These are phyloP conservation scores for Globisporangium viniferum DNA, from an alignment of 352 stramenopile genomes.

Conservation along the genomic window DNA sequence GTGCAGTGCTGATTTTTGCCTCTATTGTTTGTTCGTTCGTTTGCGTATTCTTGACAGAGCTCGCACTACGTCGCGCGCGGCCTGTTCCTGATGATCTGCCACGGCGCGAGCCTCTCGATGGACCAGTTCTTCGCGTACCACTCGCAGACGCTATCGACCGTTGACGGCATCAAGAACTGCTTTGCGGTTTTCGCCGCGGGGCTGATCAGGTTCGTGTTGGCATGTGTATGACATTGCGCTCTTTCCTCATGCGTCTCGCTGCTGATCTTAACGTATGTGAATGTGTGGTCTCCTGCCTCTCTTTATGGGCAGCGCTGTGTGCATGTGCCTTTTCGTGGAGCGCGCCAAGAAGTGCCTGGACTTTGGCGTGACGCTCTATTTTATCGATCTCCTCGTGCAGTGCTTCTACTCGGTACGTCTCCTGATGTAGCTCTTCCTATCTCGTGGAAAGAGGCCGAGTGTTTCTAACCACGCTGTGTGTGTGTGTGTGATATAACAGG, in stretches of 20 bases:
- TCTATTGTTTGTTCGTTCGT: not conserved
- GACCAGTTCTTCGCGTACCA: slow-evolving; percentile 87
- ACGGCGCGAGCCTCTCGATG: slow-evolving; percentile 62
- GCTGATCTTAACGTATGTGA: not conserved
- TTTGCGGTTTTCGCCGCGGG: slow-evolving; percentile 61
- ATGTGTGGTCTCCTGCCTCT: not conserved
- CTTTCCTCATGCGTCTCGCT: not conserved
- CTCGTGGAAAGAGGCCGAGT: not conserved
- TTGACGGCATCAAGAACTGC: slow-evolving; percentile 82
- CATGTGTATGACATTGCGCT: not conserved
- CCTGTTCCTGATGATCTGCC: slow-evolving; percentile 71
- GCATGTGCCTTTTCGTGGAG: slow-evolving; percentile 80
- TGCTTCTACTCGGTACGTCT: slow-evolving; percentile 76
- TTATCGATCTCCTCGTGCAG: slow-evolving; percentile 79
- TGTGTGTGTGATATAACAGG: slow-evolving; percentile 24
- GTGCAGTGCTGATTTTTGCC: not conserved
- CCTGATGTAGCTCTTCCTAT: not conserved
- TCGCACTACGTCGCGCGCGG: slow-evolving; percentile 80
- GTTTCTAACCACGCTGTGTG: not conserved
- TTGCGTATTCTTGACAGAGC: slow-evolving; percentile 30
- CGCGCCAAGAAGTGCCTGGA: slow-evolving; percentile 90
- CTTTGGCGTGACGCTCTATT: slow-evolving; percentile 89
- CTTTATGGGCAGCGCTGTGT: slow-evolving; percentile 47
- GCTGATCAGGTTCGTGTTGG: slow-evolving; percentile 34
- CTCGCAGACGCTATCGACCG: slow-evolving; percentile 65